Base-by-base conservation (phyloP, 352 stramenopile genomes). In the Phytopythium montanum region DNA sequence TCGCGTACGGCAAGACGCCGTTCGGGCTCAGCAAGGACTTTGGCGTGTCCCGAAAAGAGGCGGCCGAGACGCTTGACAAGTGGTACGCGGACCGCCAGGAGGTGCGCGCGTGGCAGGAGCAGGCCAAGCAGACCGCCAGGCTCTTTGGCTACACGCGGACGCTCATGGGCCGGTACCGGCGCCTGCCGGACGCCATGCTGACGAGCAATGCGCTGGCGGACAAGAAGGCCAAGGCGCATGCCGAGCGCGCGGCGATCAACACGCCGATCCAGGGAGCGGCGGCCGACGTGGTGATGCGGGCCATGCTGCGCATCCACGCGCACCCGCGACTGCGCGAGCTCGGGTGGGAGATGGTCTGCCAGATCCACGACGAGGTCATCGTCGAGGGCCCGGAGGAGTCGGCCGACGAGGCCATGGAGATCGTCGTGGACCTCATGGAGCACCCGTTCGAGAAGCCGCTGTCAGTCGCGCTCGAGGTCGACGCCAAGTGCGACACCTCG, bases 331-430 rank as follows among this genome's bases (percentile, higher is more conserved):
- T 99, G 12, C 87, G 92, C 36, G 68, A 91, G 62, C 78, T 99
- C 4, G 97, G 98, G 3, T 99, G 95, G 92, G 97, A 98, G 61
- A 93, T 99, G 73, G 76, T 99, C 21, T 96, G 99, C 59, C 97
- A 99, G 73, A 98, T 99, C 61, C 97, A 99, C 69, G 96, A 99
- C 68, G 97, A 99, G 77, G 97, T 99, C 36, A 99, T 99, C 61
- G 76, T 99, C 23, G 97, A 99, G 76, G 98, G 98, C 1, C 98
- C 98, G 0, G 93, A 99, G 62, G 97, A 99, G 65, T 96, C 84
- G 3, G 91, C 92, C 8, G 82, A 98, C 54, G 97, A 99, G 67
- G 90, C 90, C 42, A 77, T 94, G 63, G 62, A 76, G 58, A 59
- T 93, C 23, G 72, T 96, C 16, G 75, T 98, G 9, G 60, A 98